Base-by-base conservation (phyloP, 768 basidiomycete genomes). In the Cyathus striatus region DNA sequence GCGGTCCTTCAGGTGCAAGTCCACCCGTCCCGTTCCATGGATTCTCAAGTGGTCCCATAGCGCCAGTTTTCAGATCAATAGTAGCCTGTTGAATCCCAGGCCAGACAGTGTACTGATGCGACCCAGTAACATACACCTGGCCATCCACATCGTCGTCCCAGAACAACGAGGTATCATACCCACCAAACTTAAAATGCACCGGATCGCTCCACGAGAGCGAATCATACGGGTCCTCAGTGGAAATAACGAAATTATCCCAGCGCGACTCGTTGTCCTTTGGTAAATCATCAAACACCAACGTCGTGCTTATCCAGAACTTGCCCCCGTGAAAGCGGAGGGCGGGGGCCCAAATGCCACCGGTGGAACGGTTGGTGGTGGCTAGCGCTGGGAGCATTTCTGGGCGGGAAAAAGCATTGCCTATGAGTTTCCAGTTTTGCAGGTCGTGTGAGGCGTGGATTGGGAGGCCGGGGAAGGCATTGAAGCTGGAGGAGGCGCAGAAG, bases 401-500 rank as follows among this genome's bases (percentile, higher is more conserved):
- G 9, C 27, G 9, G n/a, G 9, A 9, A 9, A 30, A 30, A n/a
- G n/a, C 27, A 30, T 23, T 43, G 57, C 62, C 61, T 20, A 65
- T 64, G 21, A 63, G 50, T 43, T 47, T 54, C 55, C 60, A 65
- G 30, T 58, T 55, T 38, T 51, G 50, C 20, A 64, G 46, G 38
- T 65, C 63, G 38, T 58, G 56, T 39, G 55, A 59, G 4, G 61
- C 51, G 36, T 60, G 59, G 12, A 65, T 50, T 2, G 63, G 63
- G 14, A 64, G 56, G 2, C 62, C 63, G 5, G 63, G 63, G 34
- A 65, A 61, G 17, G 62, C 59, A 38, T 62, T 63, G 46, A 65
- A 65, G 4, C 60, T 60, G 30, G 57, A 59, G 9, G 54, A 56
- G 1, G 56, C 63, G 48, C 62, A 65, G 47, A 61, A 64, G 43